Percentiles rank a stretch among this genome's conserved stretches.
Evolutionary conservation across 441 rosid genomes (phyloP).

Genomic region (Oxalis stricta): DNA sequence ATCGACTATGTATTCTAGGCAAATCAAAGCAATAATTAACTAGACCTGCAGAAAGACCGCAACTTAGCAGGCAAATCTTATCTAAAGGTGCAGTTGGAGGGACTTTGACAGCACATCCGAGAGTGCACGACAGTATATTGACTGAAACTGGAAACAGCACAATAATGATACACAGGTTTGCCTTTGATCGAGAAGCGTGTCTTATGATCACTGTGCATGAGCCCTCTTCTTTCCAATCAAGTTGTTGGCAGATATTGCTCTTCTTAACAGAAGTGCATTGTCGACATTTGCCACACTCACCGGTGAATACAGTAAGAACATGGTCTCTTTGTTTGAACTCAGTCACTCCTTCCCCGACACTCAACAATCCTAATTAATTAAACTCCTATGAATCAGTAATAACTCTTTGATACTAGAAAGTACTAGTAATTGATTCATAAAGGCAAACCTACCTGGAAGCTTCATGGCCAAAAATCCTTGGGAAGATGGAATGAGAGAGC

Average conservation of each 20-base stretch:
- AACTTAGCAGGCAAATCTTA: conserved; percentile 79
- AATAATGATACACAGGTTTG: conserved; percentile 69
- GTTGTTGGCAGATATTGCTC: conserved; percentile 73
- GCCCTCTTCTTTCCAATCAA: conserved; percentile 74
- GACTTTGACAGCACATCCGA: conserved; percentile 88
- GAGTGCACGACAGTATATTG: conserved; percentile 85
- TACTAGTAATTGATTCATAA: not conserved
- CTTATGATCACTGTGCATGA: conserved; percentile 73
- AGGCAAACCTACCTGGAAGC: conserved; percentile 62
- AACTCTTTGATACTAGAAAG: not conserved
- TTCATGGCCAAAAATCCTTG: conserved; percentile 92
- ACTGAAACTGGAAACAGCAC: conserved; percentile 91
- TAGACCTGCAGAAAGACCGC: conserved; percentile 85
- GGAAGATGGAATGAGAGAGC: conserved; percentile 81
- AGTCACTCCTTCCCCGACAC: conserved; percentile 61
- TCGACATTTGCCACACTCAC: conserved; percentile 62
- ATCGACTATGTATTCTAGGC: no score
- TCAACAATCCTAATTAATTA: conserved; percentile 49
- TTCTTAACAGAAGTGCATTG: conserved; percentile 55
- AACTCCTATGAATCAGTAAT: not conserved
- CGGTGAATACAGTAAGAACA: conserved; percentile 67
- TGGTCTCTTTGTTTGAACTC: conserved; percentile 81
- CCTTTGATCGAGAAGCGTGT: conserved; percentile 69
- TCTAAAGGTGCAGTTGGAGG: conserved; percentile 52
- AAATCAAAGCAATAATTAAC: not conserved